Percentiles rank a stretch among this genome's conserved stretches.
phyloP scores from a whole-genome alignment of 202 grass and related monocot species.

The Setaria italica region DNA sequence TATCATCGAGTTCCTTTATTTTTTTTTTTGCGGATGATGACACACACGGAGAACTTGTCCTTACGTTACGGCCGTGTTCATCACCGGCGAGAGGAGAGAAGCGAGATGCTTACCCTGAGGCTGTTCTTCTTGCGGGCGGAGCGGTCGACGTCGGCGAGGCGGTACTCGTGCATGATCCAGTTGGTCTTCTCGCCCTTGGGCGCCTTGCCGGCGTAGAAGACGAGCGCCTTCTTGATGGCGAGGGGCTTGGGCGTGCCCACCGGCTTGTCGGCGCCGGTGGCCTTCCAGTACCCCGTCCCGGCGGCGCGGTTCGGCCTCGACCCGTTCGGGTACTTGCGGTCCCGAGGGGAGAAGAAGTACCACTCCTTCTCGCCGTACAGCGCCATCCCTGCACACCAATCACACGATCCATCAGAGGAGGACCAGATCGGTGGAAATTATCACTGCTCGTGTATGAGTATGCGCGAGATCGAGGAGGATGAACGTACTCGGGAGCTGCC shows the following conservation, averaged over 20 bases:
- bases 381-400: slow-evolving; percentile 59
- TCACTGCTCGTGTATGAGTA: neutral
- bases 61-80: neutral
- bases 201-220: slow-evolving; percentile 87
- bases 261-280: slow-evolving; percentile 84
- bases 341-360: slow-evolving; percentile 93
- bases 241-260: slow-evolving; percentile 71
- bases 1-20: neutral
- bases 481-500: slow-evolving; percentile 70
- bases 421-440: neutral
- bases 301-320: slow-evolving; percentile 80
- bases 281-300: slow-evolving; percentile 87
- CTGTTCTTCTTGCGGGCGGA: slow-evolving; percentile 82
- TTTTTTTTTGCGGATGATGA: neutral
- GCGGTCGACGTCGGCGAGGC: slow-evolving; percentile 85
- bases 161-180: slow-evolving; percentile 99
- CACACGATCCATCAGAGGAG: neutral
- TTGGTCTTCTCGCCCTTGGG: slow-evolving; percentile 95
- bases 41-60: neutral
- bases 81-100: neutral
- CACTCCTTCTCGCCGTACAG: slow-evolving; percentile 92
- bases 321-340: slow-evolving; percentile 91
- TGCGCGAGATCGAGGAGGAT: neutral
- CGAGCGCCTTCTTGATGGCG: slow-evolving; percentile 88
- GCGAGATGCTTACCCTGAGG: slow-evolving; percentile 57